Base-by-base conservation (phyloP, 345 rosid genomes). In the Arabidopsis thaliana region DNA sequence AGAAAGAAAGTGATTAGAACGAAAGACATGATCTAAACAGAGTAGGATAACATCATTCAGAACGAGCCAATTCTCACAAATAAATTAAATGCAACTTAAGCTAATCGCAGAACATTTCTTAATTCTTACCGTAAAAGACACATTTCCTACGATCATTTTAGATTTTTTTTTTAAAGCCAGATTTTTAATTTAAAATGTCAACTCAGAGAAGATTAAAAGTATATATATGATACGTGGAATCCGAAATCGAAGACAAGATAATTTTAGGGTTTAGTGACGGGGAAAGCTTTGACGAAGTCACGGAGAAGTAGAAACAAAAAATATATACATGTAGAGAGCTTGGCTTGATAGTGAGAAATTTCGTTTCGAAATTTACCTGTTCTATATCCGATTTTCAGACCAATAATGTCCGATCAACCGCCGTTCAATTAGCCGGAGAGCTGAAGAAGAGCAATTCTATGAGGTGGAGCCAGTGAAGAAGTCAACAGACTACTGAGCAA, bases 41-140 rank as follows among this genome's bases (percentile, higher is more conserved):
- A 45, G 32, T 6, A 22, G 32, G 65, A 64, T 64, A 74, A 75
- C 50, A 45, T n/a, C 32, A 28, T 28, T 28, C 0, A 74, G 48
- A 74, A 24, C 4, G 36, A 45, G 64, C 5, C 59, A 25, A 7
- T 11, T 23, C 10, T 65, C 38, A n/a, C 38, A 33, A 34, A 2
- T 69, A 56, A 56, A 32, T 42, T 32, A 69, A 56, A 56, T 69
- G 53, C 44, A 69, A 57, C 6, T 41, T 52, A 44, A 32, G 36
- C n/a, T 13, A 50, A 23, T 7, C 55, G 33, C 13, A 32, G 58
- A 70, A 66, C 59, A 65, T 65, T 57, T 66, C 78, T 46, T 57
- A 25, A 22, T 57, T 66, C 78, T 46, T 57, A 25, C 32, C 66
- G 50, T 73, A 44, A 20, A 14, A 22, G 25, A 71, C 59, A 71